A percentile compares a stretch with the other conserved stretches of the same genome.
These are phyloP conservation scores for Kazachstania martiniae DNA, from an alignment of 805 yeast genomes.

Conservation along the genomic window DNA sequence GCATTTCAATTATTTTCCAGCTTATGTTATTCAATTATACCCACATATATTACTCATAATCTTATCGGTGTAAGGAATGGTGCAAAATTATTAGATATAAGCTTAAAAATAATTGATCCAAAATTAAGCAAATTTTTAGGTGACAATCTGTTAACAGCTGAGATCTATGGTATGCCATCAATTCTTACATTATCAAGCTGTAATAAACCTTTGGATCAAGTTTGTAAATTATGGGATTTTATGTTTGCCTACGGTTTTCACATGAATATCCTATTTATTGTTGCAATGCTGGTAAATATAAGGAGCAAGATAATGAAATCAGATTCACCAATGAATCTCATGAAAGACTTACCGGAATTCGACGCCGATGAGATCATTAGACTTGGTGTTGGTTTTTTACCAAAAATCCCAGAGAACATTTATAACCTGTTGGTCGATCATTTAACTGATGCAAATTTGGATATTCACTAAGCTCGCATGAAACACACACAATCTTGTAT, in stretches of 20 bases:
- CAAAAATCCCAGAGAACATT: conserved; percentile 56
- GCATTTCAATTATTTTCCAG: conserved; percentile 64
- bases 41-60: conserved; percentile 67
- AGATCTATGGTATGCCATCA: conserved; percentile 77
- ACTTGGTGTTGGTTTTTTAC: conserved; percentile 67
- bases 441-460: conserved; percentile 14
- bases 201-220: conserved; percentile 72
- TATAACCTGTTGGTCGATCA: conserved; percentile 32
- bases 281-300: conserved; percentile 64
- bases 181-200: conserved; percentile 80
- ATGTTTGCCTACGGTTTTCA: conserved; percentile 86
- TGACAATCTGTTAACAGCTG: conserved; percentile 52
- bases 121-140: conserved; percentile 43
- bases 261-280: conserved; percentile 71
- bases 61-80: conserved; percentile 78
- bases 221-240: conserved; percentile 78
- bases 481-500: no score
- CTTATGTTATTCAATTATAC: conserved; percentile 53
- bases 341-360: conserved; percentile 55
- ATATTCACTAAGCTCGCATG: no score
- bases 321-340: conserved; percentile 54
- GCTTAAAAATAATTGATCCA: conserved; percentile 63
- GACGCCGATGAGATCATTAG: conserved; percentile 68
- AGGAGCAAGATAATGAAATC: conserved; percentile 51
- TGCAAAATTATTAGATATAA: conserved; percentile 55